These are phyloP conservation scores for Trichoderma pleuroti DNA, from an alignment of 2,329 filamentous ascomycete genomes.

Conservation along the genomic window DNA sequence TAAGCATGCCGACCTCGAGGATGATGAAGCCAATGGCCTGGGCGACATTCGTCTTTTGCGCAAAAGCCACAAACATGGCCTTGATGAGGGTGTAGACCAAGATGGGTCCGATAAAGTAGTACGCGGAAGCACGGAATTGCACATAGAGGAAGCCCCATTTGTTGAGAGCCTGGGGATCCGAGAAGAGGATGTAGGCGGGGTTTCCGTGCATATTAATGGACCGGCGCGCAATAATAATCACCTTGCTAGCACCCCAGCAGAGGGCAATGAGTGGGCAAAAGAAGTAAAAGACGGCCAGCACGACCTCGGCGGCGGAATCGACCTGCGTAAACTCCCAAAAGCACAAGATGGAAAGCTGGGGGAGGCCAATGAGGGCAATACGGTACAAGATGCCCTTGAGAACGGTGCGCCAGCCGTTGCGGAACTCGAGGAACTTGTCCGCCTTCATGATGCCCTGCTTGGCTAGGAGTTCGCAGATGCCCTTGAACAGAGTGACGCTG, in stretches of 20 bases:
- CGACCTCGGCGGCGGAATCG: constrained; percentile 81
- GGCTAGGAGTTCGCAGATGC: constrained; percentile 74
- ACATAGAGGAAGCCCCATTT: constrained; percentile 99
- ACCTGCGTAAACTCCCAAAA: constrained; percentile 88
- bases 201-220: constrained; percentile 92
- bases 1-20: constrained; percentile 74
- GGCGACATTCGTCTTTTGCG: constrained; percentile 53
- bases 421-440: constrained; percentile 89
- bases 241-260: constrained; percentile 83
- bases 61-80: constrained; percentile 83
- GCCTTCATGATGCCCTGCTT: constrained; percentile 74
- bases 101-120: constrained; percentile 86
- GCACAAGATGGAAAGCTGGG: constrained; percentile 84
- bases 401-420: constrained; percentile 88
- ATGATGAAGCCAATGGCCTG: constrained; percentile 84
- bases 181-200: constrained; percentile 94
- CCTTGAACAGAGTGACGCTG: constrained; percentile 53
- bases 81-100: constrained; percentile 81
- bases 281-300: constrained; percentile 85
- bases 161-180: constrained; percentile 85
- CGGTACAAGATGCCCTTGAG: constrained; percentile 93
- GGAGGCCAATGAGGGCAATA: constrained; percentile 83
- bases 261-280: constrained; percentile 74
- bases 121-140: constrained; percentile 90
- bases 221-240: constrained; percentile 81